Percentiles rank a stretch among this genome's conserved stretches.
Evolutionary conservation across 306 rosid species (phyloP).

Genomic region (Cucurbita pepo): DNA sequence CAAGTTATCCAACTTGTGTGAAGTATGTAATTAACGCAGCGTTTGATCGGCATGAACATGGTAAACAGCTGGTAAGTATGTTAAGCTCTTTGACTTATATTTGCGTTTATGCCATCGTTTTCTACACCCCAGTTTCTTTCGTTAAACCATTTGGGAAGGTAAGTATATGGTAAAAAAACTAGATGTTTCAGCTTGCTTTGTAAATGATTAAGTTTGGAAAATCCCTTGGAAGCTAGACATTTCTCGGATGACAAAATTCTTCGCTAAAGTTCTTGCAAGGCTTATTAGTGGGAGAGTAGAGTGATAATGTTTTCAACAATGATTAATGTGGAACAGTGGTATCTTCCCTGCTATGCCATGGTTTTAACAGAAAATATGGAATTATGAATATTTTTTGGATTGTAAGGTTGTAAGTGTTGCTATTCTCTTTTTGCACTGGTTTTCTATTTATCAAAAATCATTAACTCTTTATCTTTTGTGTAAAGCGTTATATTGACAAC

Average conservation of each 20-base stretch:
- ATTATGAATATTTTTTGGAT: background rate
- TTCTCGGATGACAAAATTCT: background rate
- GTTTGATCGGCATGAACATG: conserved; percentile 65
- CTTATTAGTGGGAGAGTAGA: background rate
- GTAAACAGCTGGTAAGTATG: conserved; percentile 67
- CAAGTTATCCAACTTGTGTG: conserved; percentile 47
- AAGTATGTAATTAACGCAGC: conserved; percentile 58
- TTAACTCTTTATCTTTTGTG: background rate
- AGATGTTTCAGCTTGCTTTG: background rate
- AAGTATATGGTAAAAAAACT: background rate
- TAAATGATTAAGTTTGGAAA: background rate
- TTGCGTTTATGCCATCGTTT: background rate
- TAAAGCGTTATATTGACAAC: background rate
- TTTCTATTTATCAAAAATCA: background rate
- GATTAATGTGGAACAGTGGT: background rate
- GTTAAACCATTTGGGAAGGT: background rate
- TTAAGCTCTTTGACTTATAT: background rate
- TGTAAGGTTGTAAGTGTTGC: background rate
- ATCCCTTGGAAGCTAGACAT: background rate
- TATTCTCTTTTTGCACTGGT: background rate
- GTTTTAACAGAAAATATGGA: background rate
- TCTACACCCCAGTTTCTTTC: background rate
- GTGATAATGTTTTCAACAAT: background rate
- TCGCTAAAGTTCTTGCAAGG: background rate
- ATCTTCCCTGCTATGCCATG: background rate